Base-by-base conservation (phyloP, 306 rosid species). In the Adenanthera pavonina region DNA sequence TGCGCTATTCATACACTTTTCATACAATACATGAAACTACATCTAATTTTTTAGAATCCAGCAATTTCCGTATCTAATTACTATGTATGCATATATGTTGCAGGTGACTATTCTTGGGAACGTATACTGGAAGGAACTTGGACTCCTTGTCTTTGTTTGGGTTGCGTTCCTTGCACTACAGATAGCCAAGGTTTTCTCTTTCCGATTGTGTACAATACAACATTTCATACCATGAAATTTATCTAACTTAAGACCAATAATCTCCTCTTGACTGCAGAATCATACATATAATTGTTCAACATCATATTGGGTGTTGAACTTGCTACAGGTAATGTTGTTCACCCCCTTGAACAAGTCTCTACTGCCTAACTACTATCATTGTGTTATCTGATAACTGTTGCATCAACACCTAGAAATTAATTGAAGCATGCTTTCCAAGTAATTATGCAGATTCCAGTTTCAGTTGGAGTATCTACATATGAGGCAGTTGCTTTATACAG, bases 71-170 rank as follows among this genome's bases (percentile, higher is more conserved):
- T 69, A 64, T 85, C 84, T 89, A 79, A 82, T 82, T 70, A 60
- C 25, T 9, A 51, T n/a, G 60, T 68, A 36, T 74, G 40, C 47
- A 16, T 61, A 35, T 62, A 2, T 84, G 51, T 86, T 87, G 87
- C 91, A 95, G 97, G 88, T 89, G 69, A 43, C 93, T 38, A 19
- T 93, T 35, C 44, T 90, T 64, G 87, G 91, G 84, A 93, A 95
- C 66, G 90, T 95, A 7, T 85, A 47, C 79, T 90, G 99, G 99
- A 95, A 92, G 86, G 98, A 95, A 78, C 66, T 87, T 73, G 98
- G 98, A 84, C 94, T 95, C 80, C 94, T 95, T 61, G 82, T 61
- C 25, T 92, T 95, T 78, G 99, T 95, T 81, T 95, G 99, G 99
- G 51, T 92, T 76, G 83, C 98, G 56, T 93, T 93, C 81, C 98